Percentiles rank a stretch among this genome's conserved stretches.
phyloP scores from a whole-genome alignment of 75 land plant species.

The Chamaecyparis obtusa region DNA sequence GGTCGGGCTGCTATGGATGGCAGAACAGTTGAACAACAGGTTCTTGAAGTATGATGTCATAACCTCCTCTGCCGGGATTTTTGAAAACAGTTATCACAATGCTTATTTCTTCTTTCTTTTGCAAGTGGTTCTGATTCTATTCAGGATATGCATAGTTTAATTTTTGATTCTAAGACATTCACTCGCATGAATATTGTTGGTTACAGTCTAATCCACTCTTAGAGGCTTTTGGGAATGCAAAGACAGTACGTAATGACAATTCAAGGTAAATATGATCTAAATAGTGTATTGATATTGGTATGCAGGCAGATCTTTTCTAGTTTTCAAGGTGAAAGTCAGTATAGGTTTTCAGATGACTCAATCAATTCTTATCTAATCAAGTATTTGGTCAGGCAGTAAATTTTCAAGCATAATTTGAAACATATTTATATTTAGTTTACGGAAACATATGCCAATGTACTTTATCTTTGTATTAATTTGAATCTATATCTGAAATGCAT shows the following conservation, averaged over 20 bases:
- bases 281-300: background rate
- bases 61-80: background rate
- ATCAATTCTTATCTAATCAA: background rate
- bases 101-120: background rate
- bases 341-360: background rate
- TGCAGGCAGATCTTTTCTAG: background rate
- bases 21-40: conserved; percentile 96
- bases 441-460: background rate
- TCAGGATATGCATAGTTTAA: background rate
- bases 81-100: background rate
- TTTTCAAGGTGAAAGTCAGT: background rate
- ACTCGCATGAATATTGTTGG: conserved; percentile 11
- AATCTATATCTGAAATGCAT: background rate
- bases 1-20: conserved; percentile 89
- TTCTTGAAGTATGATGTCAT: conserved; percentile 74
- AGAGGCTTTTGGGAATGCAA: conserved; percentile 99
- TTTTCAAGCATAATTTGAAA: too few relatives aligned
- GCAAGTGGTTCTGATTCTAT: background rate
- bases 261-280: conserved; percentile 59
- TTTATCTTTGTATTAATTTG: background rate
- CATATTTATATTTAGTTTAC: background rate
- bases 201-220: conserved; percentile 94
- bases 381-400: background rate
- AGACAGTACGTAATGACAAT: conserved; percentile 91
- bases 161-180: background rate